These are phyloP conservation scores for Vaccinium corymbosum DNA, from an alignment of 148 eudicot species.

Conservation along the genomic window DNA sequence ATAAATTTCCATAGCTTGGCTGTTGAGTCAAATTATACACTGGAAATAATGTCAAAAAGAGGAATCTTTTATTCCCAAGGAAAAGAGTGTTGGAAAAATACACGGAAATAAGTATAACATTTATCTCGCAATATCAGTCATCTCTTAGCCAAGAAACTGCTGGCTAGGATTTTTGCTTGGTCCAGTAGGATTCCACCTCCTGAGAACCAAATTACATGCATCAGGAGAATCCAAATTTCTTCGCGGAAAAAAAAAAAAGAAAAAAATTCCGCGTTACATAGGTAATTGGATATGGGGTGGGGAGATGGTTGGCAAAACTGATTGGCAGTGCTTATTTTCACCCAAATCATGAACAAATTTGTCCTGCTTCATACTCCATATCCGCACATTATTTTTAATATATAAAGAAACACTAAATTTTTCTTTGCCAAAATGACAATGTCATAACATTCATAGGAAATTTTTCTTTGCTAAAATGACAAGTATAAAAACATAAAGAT, in stretches of 20 bases:
- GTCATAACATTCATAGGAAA: no score
- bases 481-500: no score
- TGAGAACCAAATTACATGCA: conserved; percentile 17
- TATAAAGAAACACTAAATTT: no score
- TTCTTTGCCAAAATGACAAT: no score
- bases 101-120: neutral
- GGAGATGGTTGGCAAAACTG: neutral
- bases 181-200: conserved; percentile 83
- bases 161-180: conserved; percentile 58
- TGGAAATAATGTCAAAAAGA: conserved; percentile 17
- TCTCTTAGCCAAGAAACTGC: conserved; percentile 18
- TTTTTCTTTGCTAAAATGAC: no score
- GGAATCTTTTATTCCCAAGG: neutral
- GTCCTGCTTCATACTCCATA: conserved; percentile 67
- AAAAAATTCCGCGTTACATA: neutral
- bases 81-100: neutral
- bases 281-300: neutral
- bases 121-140: no score
- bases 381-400: conserved; percentile 25
- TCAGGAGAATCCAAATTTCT: no score
- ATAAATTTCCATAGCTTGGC: conserved; percentile 45
- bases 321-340: conserved; percentile 45
- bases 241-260: no score
- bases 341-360: conserved; percentile 45
- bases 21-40: conserved; percentile 68